Evolutionary conservation across 306 rosid genomes (phyloP).

Genomic region (Citrullus amarus): DNA sequence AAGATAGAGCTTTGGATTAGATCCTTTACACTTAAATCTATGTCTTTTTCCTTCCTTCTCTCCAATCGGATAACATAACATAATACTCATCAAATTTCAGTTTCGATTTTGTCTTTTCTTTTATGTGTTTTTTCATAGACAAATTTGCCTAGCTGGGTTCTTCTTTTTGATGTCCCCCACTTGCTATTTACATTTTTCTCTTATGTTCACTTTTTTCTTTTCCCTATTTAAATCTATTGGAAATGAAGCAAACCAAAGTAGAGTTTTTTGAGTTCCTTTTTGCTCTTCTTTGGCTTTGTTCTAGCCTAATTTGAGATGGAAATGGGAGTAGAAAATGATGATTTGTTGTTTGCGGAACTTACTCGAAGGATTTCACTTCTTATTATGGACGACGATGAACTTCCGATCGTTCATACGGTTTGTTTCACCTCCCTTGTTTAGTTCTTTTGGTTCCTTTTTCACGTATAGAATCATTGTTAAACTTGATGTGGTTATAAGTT

Average conservation of each 20-base stretch:
- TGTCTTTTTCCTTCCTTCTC: background rate
- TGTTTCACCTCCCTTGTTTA: background rate
- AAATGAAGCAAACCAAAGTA: background rate
- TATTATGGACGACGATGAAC: slow-evolving; percentile 67
- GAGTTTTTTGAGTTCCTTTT: background rate
- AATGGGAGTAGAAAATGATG: background rate
- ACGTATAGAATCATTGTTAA: background rate
- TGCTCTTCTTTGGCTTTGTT: background rate
- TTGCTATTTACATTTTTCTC: too few species aligned
- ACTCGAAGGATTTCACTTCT: slow-evolving; percentile 58
- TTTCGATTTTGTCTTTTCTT: background rate
- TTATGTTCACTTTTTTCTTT: background rate
- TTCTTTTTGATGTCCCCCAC: background rate
- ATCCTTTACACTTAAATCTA: background rate
- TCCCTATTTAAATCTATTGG: background rate
- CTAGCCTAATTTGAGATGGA: background rate
- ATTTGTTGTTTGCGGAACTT: slow-evolving; percentile 52
- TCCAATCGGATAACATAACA: background rate
- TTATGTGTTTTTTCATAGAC: background rate
- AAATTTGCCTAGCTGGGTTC: background rate
- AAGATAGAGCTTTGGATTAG: background rate
- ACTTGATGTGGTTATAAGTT: background rate
- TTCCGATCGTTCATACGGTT: slow-evolving; percentile 25
- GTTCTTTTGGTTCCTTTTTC: background rate
- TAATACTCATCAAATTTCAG: background rate